These are phyloP conservation scores for Diospyros kaki DNA, from an alignment of 148 eudicot species.

Conservation along the genomic window DNA sequence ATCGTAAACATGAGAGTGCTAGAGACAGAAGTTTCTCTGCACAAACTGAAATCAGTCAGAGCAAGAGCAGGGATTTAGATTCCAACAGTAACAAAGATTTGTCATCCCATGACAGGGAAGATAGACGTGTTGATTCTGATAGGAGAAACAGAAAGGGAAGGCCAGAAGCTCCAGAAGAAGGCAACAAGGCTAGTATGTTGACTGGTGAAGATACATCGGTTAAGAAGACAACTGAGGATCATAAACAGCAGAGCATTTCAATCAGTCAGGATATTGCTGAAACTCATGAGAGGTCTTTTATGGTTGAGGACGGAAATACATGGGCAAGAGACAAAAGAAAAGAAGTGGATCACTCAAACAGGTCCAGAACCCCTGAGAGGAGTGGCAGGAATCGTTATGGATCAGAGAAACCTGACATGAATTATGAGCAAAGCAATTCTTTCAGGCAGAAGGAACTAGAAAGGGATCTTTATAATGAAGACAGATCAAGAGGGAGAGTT, in stretches of 20 bases:
- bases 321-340: constrained; percentile 42
- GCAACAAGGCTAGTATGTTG: constrained; percentile 28
- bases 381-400: constrained; percentile 56
- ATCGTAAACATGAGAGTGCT: too few species aligned
- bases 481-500: constrained; percentile 57
- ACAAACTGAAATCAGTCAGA: too few species aligned
- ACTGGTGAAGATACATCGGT: constrained; percentile 35
- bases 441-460: constrained; percentile 61
- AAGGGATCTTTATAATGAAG: constrained; percentile 53
- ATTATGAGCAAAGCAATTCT: constrained; percentile 47
- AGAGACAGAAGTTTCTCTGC: too few species aligned
- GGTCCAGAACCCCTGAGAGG: constrained; percentile 70
- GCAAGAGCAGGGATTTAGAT: constrained; percentile 26
- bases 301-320: constrained; percentile 39
- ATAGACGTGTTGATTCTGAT: constrained; percentile 45
- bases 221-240: constrained; percentile 45
- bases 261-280: constrained; percentile 35
- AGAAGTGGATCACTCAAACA: constrained; percentile 45
- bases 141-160: constrained; percentile 48
- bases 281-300: constrained; percentile 40
- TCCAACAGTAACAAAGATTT: constrained; percentile 36
- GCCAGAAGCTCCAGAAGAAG: constrained; percentile 47
- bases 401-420: constrained; percentile 32
- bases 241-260: constrained; percentile 32
- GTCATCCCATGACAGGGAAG: constrained; percentile 47